Evolutionary conservation across 805 yeast species (phyloP), one percentile per base, ranked within the genome.

Genomic region (Candida qinlingensis): DNA sequence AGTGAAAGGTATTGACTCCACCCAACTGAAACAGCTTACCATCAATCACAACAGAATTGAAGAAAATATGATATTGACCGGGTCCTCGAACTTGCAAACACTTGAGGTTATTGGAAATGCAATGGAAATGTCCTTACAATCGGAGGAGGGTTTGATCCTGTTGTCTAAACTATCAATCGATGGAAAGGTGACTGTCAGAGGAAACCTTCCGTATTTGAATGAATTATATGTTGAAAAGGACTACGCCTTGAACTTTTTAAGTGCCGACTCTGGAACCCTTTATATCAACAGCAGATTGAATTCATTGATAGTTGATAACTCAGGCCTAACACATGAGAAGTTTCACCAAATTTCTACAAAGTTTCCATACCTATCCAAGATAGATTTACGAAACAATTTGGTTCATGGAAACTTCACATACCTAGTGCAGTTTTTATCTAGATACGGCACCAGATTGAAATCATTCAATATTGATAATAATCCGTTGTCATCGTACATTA

Each of bases 391-490:
- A 3, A 42, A 45, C 27, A 52, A 52, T 35, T 19, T 44, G 19
- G 44, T 52, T 13, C 42, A 36, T 33, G 55, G 55, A 11, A 49
- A 33, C 19, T 52, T 52, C 33, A 29, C 13, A 11, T 30, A 39
- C 8, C 25, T 52, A 8, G 37, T 37, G 19, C 36, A 41, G 10
- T 52, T 49, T 31, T 33, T 52, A n/a, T 10, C 39, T 26, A 38
- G 39, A 8, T 42, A 44, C 39, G 25, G 29, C 3, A n/a, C 37
- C 12, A 46, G 19, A 25, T 30, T 52, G 27, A 47, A 46, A 26
- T n/a, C 8, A 1, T 41, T 52, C 31, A 52, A 52, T 29, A n/a
- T 52, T 4, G 51, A 52, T 13, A 40, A 43, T 10, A 46, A 54
- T 34, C 56, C 58, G 28, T 40, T 48, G 19, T 12, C 45, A 4